Percentiles rank a stretch among this genome's conserved stretches.
Conservation (phyloP, 257 asterid genomes). For the Coffea eugenioides region DNA sequence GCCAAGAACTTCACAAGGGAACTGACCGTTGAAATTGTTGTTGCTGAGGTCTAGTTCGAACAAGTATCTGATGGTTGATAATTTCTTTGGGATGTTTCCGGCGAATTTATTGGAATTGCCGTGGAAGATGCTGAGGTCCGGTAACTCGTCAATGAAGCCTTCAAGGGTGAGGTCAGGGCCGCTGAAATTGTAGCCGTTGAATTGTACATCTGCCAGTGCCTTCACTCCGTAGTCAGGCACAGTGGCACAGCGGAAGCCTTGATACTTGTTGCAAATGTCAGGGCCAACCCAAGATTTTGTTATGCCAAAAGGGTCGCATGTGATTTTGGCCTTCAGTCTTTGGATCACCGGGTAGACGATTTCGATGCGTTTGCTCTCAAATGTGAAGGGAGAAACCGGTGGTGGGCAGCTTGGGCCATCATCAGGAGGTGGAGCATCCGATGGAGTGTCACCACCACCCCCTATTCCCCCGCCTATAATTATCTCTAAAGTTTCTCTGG, state of each 20-base stretch:
- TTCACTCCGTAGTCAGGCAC: conserved; percentile 11
- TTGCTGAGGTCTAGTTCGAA: conserved; percentile 68
- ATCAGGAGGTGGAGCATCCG: conserved; percentile 26
- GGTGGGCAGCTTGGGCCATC: conserved; percentile 18
- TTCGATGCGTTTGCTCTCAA: conserved; percentile 19
- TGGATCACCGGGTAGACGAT: conserved; percentile 31
- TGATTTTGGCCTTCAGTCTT: conserved; percentile 30
- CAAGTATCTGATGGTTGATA: conserved; percentile 21
- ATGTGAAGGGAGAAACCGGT: conserved; percentile 6
- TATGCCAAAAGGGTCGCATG: conserved; percentile 21
- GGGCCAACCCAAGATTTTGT: conserved; percentile 46
- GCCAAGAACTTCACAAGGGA: conserved; percentile 41
- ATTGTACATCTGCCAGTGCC: conserved; percentile 26
- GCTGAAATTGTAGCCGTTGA: conserved; percentile 35
- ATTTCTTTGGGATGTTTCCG: conserved; percentile 33
- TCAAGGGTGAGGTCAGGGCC: conserved; percentile 23
- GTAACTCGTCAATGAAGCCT: conserved; percentile 33
- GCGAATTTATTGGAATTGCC: conserved; percentile 51
- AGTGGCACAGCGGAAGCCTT: conserved; percentile 51
- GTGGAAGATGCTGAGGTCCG: conserved; percentile 48
- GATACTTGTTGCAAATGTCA: conserved; percentile 35
- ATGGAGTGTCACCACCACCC: conserved; percentile 21
- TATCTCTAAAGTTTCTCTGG: conserved; percentile 37
- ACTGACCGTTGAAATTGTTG: conserved; percentile 44
- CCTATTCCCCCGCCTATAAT: conserved; percentile 26